These are phyloP conservation scores for Mortierella sp. DNA, from an alignment of 371 early-diverging fungal genomes.

Conservation along the genomic window DNA sequence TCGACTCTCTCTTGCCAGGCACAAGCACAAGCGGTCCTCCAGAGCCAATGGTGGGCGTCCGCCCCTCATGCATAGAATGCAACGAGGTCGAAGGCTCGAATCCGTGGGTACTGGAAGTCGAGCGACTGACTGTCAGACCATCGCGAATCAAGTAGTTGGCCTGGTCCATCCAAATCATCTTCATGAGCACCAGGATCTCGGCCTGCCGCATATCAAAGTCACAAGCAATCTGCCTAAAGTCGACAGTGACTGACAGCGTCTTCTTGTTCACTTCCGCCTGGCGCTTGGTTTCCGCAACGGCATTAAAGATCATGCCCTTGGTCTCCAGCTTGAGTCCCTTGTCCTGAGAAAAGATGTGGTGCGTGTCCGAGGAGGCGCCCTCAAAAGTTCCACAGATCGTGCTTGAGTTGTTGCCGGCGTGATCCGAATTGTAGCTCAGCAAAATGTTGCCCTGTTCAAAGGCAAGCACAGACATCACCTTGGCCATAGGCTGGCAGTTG, in stretches of 20 bases:
- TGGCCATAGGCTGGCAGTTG: constrained; percentile 83
- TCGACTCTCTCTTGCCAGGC: constrained; percentile 60
- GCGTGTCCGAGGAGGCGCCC: constrained; percentile 73
- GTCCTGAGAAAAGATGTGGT: constrained; percentile 88
- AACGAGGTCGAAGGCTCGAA: constrained; percentile 24
- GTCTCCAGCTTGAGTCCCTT: constrained; percentile 78
- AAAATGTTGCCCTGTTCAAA: constrained; percentile 82
- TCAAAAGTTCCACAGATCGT: constrained; percentile 74
- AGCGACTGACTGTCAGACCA: constrained; percentile 38
- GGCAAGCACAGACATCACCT: constrained; percentile 79
- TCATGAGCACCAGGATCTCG: constrained; percentile 81
- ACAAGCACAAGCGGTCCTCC: constrained; percentile 8
- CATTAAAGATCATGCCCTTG: constrained; percentile 71
- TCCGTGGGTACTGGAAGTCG: constrained; percentile 37
- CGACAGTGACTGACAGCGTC: constrained; percentile 69
- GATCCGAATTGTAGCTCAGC: constrained; percentile 67
- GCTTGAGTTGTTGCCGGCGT: constrained; percentile 63
- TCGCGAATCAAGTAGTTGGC: constrained; percentile 60
- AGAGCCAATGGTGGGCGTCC: constrained; percentile 14
- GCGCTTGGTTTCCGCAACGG: constrained; percentile 65
- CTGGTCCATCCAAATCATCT: constrained; percentile 77
- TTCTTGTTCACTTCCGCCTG: constrained; percentile 61
- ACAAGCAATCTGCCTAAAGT: constrained; percentile 67
- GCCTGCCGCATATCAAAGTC: constrained; percentile 83
- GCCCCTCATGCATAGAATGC: constrained; percentile 1